Percentiles rank a stretch among this genome's conserved stretches.
These are phyloP conservation scores for Metschnikowia chrysomelidarum DNA, from an alignment of 805 yeast species.

Conservation along the genomic window DNA sequence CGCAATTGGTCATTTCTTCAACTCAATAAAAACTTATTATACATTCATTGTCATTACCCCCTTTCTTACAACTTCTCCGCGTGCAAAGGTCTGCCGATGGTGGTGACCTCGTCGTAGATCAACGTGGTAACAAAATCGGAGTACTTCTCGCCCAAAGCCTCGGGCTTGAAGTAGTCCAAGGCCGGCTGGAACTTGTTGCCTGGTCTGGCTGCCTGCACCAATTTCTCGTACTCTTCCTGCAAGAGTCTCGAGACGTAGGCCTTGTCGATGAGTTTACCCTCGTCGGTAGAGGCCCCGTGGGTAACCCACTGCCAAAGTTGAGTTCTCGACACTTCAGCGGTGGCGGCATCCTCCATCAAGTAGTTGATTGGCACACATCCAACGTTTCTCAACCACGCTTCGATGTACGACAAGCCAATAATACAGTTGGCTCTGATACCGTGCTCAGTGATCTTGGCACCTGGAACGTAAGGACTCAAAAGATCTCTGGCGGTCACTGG, in stretches of 20 bases:
- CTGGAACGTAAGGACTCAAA: conserved; percentile 60
- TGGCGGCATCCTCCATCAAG: conserved; percentile 88
- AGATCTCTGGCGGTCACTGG: conserved; percentile 61
- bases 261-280: conserved; percentile 57
- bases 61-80: conserved; percentile 40
- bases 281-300: conserved; percentile 61
- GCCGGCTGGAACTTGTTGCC: conserved; percentile 70
- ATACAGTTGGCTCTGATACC: conserved; percentile 72
- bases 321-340: conserved; percentile 83
- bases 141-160: conserved; percentile 67
- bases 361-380: conserved; percentile 87
- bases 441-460: conserved; percentile 61
- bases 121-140: conserved; percentile 76
- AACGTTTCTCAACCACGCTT: conserved; percentile 80
- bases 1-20: too few species aligned
- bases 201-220: conserved; percentile 47
- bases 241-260: conserved; percentile 56
- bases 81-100: conserved; percentile 43
- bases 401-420: conserved; percentile 78
- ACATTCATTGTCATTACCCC: too few species aligned
- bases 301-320: conserved; percentile 84
- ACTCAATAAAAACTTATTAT: too few species aligned
- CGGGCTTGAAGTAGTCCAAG: conserved; percentile 68
- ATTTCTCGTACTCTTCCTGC: conserved; percentile 58
- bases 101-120: conserved; percentile 70